These are phyloP conservation scores for Phytophthora cryptogea DNA, from an alignment of 352 stramenopile genomes.

Conservation along the genomic window DNA sequence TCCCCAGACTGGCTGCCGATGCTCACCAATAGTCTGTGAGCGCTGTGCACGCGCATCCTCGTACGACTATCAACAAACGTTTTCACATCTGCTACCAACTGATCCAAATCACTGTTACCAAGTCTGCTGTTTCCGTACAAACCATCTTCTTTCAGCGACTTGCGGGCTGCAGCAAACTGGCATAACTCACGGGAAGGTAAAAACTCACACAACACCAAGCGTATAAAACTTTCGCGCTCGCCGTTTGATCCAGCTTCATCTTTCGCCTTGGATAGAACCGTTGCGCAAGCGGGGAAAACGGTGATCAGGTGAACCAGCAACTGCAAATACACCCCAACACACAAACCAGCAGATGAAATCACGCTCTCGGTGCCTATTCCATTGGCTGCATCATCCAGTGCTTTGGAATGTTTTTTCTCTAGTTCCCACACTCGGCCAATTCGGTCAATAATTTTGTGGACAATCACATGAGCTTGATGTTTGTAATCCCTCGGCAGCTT, in stretches of 20 bases:
- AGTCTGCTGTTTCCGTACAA: constrained; percentile 47
- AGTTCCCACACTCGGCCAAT: constrained; percentile 56
- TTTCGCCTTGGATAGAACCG: constrained; percentile 64
- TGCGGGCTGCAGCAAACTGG: constrained; percentile 57
- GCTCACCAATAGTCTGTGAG: constrained; percentile 68
- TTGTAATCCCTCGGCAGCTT: constrained; percentile 75
- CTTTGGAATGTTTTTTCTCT: constrained; percentile 45
- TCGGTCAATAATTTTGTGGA: constrained; percentile 68
- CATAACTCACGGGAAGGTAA: constrained; percentile 77
- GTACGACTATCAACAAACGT: constrained; percentile 49
- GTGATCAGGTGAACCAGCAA: constrained; percentile 77
- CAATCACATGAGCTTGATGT: constrained; percentile 59
- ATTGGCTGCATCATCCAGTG: constrained; percentile 11
- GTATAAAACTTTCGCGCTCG: constrained; percentile 49
- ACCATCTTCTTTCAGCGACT: constrained; percentile 56
- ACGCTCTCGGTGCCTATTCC: constrained; percentile 13
- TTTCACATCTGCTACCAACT: constrained; percentile 39
- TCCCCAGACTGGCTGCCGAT: constrained; percentile 78
- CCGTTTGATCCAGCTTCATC: constrained; percentile 29
- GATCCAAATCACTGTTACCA: constrained; percentile 31
- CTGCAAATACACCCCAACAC: constrained; percentile 70
- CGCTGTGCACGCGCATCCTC: constrained; percentile 61
- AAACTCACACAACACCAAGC: constrained; percentile 66
- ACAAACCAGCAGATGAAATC: constrained; percentile 32
- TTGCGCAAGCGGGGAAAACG: constrained; percentile 69